Conservation (phyloP, 2,329 filamentous ascomycete species). For the Dichotomopilus funicola region DNA sequence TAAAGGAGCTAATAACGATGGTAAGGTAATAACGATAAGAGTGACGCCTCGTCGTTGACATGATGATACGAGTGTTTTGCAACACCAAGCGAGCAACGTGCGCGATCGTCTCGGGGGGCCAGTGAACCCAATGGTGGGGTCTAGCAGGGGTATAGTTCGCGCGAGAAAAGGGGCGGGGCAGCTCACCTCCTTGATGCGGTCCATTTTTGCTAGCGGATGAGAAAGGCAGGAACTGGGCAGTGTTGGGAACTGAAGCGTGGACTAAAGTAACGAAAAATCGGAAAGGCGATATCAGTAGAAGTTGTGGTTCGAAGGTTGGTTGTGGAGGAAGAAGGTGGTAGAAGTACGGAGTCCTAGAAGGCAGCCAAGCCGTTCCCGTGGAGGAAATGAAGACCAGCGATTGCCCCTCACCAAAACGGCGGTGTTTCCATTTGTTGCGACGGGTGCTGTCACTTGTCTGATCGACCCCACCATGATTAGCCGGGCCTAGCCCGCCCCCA, state of each 20-base stretch:
- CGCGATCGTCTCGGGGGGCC: conserved; percentile 24
- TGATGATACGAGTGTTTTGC: background rate
- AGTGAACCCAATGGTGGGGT: conserved; percentile 28
- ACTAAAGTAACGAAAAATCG: background rate
- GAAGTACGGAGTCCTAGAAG: conserved; percentile 8
- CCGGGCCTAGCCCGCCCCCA: background rate
- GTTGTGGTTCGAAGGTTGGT: conserved; percentile 8
- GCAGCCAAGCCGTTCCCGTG: conserved; percentile 10
- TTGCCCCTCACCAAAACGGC: conserved; percentile 22
- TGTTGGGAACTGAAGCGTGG: background rate
- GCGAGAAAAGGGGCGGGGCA: conserved; percentile 1
- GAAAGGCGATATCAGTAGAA: conserved; percentile 5
- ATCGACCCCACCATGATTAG: conserved; percentile 13
- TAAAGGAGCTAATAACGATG: no score
- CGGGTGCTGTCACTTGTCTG: conserved; percentile 23
- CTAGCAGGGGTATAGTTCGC: conserved; percentile 20
- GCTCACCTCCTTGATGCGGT: conserved; percentile 85
- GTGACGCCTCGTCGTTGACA: background rate
- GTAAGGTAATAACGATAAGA: no score
- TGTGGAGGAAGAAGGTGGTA: conserved; percentile 17
- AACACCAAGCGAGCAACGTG: conserved; percentile 12
- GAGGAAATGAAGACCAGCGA: conserved; percentile 21
- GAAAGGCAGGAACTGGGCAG: background rate
- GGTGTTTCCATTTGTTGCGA: conserved; percentile 22
- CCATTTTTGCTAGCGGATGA: conserved; percentile 50